These are phyloP conservation scores for Colletotrichum costaricense DNA, from an alignment of 2,329 filamentous ascomycete species.

Conservation along the genomic window DNA sequence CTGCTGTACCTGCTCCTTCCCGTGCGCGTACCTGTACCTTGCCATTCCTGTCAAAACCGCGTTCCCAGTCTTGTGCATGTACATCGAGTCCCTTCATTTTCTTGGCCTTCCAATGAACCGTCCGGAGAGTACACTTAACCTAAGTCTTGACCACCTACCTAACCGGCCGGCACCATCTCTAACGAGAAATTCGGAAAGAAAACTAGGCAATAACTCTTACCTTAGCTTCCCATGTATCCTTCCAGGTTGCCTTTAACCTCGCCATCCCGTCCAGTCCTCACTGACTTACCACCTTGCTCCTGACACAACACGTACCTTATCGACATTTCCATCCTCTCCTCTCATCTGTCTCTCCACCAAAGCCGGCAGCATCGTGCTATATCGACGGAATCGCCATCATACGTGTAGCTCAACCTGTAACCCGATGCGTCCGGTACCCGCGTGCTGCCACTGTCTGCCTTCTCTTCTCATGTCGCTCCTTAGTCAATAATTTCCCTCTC, in stretches of 20 bases:
- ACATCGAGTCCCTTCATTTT: slow-evolving; percentile 8
- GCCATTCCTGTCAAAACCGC: slow-evolving; percentile 16
- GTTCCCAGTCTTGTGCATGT: slow-evolving; percentile 17
- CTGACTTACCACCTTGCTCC: slow-evolving; percentile 18
- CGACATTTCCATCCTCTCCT: slow-evolving; percentile 1
- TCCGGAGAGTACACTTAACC: too few species aligned
- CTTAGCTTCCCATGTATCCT: neutral
- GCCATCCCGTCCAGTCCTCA: slow-evolving; percentile 20
- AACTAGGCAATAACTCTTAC: neutral
- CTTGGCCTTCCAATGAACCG: neutral
- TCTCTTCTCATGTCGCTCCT: slow-evolving; percentile 37
- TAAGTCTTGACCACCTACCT: too few species aligned
- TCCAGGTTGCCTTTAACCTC: slow-evolving; percentile 6
- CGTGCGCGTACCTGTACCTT: slow-evolving; percentile 21
- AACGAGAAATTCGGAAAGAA: neutral
- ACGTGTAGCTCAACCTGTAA: slow-evolving; percentile 19
- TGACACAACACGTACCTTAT: slow-evolving; percentile 20
- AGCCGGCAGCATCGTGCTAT: slow-evolving; percentile 3
- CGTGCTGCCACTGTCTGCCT: slow-evolving; percentile 10
- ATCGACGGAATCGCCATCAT: slow-evolving; percentile 6
- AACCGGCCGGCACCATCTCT: too few species aligned
- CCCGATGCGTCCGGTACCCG: slow-evolving; percentile 36
- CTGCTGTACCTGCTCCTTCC: slow-evolving; percentile 13
- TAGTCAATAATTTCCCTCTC: slow-evolving; percentile 34
- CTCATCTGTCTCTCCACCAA: neutral